Conservation (phyloP, 2,329 filamentous ascomycete species). For the Mycosphaerella arachidis region DNA sequence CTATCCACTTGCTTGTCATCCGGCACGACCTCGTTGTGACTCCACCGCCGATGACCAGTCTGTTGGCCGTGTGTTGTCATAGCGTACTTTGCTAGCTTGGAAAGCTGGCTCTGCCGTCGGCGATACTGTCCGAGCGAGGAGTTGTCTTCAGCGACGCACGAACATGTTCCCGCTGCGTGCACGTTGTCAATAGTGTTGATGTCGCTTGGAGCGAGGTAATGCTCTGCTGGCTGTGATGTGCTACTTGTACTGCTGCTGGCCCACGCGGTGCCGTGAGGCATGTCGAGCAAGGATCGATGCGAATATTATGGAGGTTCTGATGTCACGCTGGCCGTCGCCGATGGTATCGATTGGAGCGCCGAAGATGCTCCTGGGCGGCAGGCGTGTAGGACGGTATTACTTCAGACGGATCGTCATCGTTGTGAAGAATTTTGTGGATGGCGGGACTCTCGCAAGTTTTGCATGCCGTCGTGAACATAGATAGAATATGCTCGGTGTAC, state of each 20-base stretch:
- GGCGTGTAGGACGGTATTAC: too few relatives aligned
- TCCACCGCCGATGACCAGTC: constrained; percentile 16
- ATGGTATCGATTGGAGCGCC: constrained; percentile 1
- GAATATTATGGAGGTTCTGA: not conserved
- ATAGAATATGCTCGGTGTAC: not conserved
- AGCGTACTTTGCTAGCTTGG: constrained; percentile 26
- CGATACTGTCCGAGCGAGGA: constrained; percentile 29
- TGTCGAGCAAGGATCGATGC: not conserved
- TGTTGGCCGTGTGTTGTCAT: constrained; percentile 28
- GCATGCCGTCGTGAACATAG: not conserved
- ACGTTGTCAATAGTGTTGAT: constrained; percentile 16
- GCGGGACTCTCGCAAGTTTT: not conserved
- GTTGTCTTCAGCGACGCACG: constrained; percentile 28
- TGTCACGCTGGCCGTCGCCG: not conserved
- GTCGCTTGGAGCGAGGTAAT: not conserved
- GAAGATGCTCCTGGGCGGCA: not conserved
- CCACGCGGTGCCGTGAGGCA: not conserved
- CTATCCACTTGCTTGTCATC: constrained; percentile 28
- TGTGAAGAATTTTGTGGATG: not conserved
- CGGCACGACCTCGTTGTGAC: constrained; percentile 15
- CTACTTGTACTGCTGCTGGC: not conserved
- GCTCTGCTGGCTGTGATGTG: not conserved
- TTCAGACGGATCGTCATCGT: not conserved
- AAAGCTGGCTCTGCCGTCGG: constrained; percentile 32
- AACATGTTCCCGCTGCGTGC: constrained; percentile 28